These are phyloP conservation scores for Cladosporium sp. DNA, from an alignment of 2,329 filamentous ascomycete genomes.

Conservation along the genomic window DNA sequence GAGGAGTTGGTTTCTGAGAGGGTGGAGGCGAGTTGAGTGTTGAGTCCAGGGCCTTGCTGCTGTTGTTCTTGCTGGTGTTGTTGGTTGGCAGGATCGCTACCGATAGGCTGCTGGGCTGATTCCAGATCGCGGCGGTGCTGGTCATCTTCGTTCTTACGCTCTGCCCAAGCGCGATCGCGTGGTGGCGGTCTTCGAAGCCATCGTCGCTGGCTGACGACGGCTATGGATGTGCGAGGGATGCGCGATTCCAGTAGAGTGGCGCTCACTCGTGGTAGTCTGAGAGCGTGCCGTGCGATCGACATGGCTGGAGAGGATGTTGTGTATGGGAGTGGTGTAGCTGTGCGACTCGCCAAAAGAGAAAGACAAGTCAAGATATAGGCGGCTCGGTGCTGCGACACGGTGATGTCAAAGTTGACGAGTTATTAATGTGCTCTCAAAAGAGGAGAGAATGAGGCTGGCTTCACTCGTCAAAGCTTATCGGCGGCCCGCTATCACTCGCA, in stretches of 20 bases:
- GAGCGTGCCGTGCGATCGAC: conserved; percentile 23
- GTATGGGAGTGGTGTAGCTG: not conserved
- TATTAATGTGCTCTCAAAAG: not conserved
- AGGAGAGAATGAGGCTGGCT: not conserved
- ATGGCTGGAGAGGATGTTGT: conserved; percentile 8
- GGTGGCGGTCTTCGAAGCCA: conserved; percentile 26
- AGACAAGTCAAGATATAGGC: not conserved
- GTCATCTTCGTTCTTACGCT: conserved; percentile 1
- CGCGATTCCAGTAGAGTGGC: conserved; percentile 7
- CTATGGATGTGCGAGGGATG: conserved; percentile 10
- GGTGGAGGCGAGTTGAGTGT: conserved; percentile 45
- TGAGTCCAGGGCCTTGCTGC: conserved; percentile 13
- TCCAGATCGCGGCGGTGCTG: conserved; percentile 11
- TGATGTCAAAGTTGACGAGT: not conserved
- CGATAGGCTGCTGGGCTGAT: conserved; percentile 11
- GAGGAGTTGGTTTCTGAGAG: conserved; percentile 50
- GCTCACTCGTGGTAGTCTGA: conserved; percentile 23
- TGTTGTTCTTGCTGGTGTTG: conserved; percentile 21
- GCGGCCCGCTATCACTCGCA: conserved; percentile 3
- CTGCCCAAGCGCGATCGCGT: conserved; percentile 23
- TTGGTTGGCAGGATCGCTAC: conserved; percentile 9
- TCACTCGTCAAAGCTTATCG: conserved; percentile 6
- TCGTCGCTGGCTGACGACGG: conserved; percentile 24
- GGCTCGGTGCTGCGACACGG: not conserved
- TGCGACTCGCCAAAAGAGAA: not conserved